Conservation (phyloP, 495 filamentous ascomycete genomes). For the Neurospora tetraspora region DNA sequence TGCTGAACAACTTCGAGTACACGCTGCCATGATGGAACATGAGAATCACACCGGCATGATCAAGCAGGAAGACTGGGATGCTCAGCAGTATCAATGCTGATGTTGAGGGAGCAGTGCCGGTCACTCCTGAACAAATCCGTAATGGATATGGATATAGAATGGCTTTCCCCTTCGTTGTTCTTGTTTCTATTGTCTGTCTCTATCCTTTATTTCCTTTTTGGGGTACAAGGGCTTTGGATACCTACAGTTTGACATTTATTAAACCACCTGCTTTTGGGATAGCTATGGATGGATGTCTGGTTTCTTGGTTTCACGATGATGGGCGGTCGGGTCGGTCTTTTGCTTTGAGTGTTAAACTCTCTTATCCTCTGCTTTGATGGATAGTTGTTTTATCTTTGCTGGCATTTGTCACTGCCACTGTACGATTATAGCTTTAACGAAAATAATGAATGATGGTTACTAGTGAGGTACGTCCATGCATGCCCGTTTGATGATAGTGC, state of each 20-base stretch:
- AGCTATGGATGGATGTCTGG: background rate
- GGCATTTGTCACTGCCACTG: background rate
- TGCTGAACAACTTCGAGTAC: conserved; percentile 12
- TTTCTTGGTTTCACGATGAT: background rate
- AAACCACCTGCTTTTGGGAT: background rate
- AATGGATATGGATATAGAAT: background rate
- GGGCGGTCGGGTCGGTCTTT: background rate
- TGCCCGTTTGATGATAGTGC: background rate
- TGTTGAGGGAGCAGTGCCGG: background rate
- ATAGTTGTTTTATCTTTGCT: background rate
- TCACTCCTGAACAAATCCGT: background rate
- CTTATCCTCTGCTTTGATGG: background rate
- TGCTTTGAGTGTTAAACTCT: background rate
- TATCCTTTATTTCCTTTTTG: background rate
- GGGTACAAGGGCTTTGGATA: background rate
- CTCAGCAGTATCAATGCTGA: conserved; percentile 1
- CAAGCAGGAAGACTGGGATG: conserved; percentile 29
- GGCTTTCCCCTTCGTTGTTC: background rate
- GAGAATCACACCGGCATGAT: conserved; percentile 18
- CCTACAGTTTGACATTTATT: background rate
- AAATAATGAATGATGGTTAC: background rate
- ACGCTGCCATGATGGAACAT: conserved; percentile 15
- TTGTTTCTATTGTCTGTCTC: background rate
- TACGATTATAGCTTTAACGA: background rate
- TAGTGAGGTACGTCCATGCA: background rate